phyloP scores from a whole-genome alignment of 306 rosid genomes.

The Senna tora region DNA sequence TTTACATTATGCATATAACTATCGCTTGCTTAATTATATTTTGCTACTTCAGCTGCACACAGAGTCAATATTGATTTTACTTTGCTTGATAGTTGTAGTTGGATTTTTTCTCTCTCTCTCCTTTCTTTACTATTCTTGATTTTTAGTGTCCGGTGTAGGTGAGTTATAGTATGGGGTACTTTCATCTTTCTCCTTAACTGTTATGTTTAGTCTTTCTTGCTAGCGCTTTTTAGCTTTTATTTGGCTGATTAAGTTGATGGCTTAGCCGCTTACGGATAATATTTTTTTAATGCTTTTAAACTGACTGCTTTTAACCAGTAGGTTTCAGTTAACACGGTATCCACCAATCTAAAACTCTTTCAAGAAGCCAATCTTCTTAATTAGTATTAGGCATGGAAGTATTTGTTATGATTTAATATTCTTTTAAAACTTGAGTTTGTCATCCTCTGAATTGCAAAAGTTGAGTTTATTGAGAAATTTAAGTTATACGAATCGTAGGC shows the following conservation, averaged over 20 bases:
- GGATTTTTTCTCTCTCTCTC: slow-evolving; percentile 17
- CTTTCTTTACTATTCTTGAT: slow-evolving; percentile 8
- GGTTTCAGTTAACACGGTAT: slow-evolving; percentile 8
- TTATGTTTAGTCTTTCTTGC: slow-evolving; percentile 29
- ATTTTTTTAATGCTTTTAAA: not conserved
- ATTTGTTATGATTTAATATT: slow-evolving; percentile 1
- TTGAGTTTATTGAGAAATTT: slow-evolving; percentile 13
- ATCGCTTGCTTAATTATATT: slow-evolving; percentile 28
- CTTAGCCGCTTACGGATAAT: not conserved
- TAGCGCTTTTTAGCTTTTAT: not conserved
- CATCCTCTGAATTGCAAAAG: slow-evolving; percentile 1
- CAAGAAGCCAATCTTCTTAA: not conserved
- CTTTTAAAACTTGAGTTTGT: not conserved
- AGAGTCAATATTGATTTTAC: not conserved
- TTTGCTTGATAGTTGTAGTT: not conserved
- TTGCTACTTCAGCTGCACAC: slow-evolving; percentile 22
- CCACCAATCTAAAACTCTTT: not conserved
- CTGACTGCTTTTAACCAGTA: not conserved
- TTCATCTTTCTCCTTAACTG: slow-evolving; percentile 29
- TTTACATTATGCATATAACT: slow-evolving; percentile 42
- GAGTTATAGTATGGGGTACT: slow-evolving; percentile 8
- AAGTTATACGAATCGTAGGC: slow-evolving; percentile 19
- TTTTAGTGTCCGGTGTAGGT: slow-evolving; percentile 1
- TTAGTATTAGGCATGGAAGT: not conserved
- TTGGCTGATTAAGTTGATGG: slow-evolving; percentile 15